Conservation (phyloP, 2,329 filamentous ascomycete species). For the Dryadomyces quercus-mongolicae region DNA sequence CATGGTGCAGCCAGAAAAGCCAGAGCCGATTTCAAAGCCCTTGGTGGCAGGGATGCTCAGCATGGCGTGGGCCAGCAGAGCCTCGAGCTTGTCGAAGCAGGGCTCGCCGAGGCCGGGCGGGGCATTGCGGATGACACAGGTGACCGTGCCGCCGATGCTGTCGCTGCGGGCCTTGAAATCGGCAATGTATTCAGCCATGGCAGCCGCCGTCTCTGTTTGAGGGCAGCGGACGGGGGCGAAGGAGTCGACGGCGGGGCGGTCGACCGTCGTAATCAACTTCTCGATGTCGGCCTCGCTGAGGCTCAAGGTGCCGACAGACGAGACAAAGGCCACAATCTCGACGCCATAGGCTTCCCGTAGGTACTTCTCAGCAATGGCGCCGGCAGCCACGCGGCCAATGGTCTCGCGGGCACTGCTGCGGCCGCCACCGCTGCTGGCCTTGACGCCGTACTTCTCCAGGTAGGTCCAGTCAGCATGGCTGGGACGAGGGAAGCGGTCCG, state of each 20-base stretch:
- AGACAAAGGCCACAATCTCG: conserved; percentile 84
- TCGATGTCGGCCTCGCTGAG: conserved; percentile 56
- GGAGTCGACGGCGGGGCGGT: conserved; percentile 65
- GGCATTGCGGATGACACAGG: conserved; percentile 79
- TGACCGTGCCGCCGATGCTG: conserved; percentile 90
- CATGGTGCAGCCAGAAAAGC: conserved; percentile 77
- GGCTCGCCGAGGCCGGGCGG: conserved; percentile 86
- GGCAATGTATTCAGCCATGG: conserved; percentile 72
- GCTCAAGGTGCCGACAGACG: conserved; percentile 69
- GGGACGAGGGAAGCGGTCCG: conserved; percentile 83
- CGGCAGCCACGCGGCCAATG: conserved; percentile 83
- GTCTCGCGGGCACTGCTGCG: conserved; percentile 90
- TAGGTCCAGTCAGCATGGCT: conserved; percentile 97
- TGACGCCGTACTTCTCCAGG: conserved; percentile 91
- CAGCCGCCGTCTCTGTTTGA: conserved; percentile 45
- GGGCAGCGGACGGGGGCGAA: conserved; percentile 86
- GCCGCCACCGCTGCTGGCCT: conserved; percentile 81
- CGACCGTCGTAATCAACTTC: conserved; percentile 57
- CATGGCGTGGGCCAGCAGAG: conserved; percentile 84
- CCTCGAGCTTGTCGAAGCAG: conserved; percentile 91
- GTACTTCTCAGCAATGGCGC: conserved; percentile 90
- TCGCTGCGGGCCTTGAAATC: conserved; percentile 68
- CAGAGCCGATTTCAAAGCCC: conserved; percentile 89
- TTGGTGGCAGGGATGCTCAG: conserved; percentile 90
- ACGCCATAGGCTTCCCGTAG: conserved; percentile 67